phyloP scores from a whole-genome alignment of 2,329 filamentous ascomycete species.

The Calonectria pseudoturangicola region DNA sequence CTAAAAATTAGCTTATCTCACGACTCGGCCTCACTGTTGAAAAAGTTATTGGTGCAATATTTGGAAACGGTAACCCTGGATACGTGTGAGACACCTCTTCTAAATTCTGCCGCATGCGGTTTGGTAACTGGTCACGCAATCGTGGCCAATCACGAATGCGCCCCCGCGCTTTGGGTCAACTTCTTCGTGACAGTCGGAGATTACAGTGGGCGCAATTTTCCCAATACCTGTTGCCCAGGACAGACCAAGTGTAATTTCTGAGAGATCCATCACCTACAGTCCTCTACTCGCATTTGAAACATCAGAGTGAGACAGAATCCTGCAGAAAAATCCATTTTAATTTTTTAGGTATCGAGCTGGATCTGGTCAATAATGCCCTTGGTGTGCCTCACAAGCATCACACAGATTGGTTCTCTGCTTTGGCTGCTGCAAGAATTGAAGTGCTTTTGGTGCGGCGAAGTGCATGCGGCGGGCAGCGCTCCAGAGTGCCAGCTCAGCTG shows the following conservation, averaged over 20 bases:
- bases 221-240: not conserved
- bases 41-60: not conserved
- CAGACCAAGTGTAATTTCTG: not conserved
- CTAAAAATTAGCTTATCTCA: not conserved
- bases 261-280: not conserved
- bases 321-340: not conserved
- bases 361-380: conserved; percentile 44
- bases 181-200: conserved; percentile 19
- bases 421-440: not conserved
- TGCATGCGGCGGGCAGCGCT: not conserved
- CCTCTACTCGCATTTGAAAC: not conserved
- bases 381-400: conserved; percentile 52
- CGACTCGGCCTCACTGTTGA: not conserved
- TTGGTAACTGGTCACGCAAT: not conserved
- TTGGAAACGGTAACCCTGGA: conserved; percentile 14
- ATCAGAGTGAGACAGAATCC: not conserved
- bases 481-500: conserved; percentile 52
- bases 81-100: conserved; percentile 1
- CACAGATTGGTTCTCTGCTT: conserved; percentile 50
- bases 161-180: not conserved
- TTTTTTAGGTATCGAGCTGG: conserved; percentile 27
- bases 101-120: conserved; percentile 10
- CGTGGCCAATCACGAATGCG: not conserved
- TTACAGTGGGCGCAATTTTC: not conserved
- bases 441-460: not conserved